Evolutionary conservation across 2,329 filamentous ascomycete genomes (phyloP).

Genomic region (Rutstroemia sp.): DNA sequence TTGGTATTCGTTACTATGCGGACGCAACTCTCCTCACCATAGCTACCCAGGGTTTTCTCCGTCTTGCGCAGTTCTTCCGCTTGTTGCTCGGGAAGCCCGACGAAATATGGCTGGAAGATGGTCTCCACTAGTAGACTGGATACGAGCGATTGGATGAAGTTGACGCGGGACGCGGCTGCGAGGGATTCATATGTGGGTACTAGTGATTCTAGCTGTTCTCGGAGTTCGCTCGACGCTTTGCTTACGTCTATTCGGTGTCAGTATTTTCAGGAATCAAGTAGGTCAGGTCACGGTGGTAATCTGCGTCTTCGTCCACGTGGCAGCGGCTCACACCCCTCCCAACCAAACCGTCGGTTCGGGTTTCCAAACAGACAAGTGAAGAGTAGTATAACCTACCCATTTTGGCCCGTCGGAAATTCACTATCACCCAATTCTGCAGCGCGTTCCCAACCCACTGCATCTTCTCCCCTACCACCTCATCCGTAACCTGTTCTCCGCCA

Average conservation of each 20-base stretch:
- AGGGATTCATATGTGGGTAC: constrained; percentile 53
- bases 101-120: constrained; percentile 56
- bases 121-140: constrained; percentile 52
- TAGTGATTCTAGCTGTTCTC: constrained; percentile 39
- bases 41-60: constrained; percentile 20
- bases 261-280: background rate
- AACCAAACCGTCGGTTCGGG: too few relatives aligned
- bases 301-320: background rate
- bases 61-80: constrained; percentile 38
- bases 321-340: background rate
- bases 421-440: constrained; percentile 68
- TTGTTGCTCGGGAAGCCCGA: constrained; percentile 51
- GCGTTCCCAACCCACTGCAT: constrained; percentile 58
- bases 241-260: constrained; percentile 35
- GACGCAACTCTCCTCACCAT: constrained; percentile 15
- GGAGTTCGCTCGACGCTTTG: constrained; percentile 34
- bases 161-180: constrained; percentile 47
- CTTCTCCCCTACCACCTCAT: constrained; percentile 57
- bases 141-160: constrained; percentile 55
- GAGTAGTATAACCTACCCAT: constrained; percentile 31
- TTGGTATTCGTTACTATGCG: background rate
- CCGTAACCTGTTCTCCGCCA: constrained; percentile 49
- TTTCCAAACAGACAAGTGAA: background rate
- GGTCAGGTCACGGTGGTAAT: too few relatives aligned
- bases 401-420: constrained; percentile 58